Evolutionary conservation across 1,284 basidiomycete genomes (phyloP).

Genomic region (Ceratobasidium sp.): DNA sequence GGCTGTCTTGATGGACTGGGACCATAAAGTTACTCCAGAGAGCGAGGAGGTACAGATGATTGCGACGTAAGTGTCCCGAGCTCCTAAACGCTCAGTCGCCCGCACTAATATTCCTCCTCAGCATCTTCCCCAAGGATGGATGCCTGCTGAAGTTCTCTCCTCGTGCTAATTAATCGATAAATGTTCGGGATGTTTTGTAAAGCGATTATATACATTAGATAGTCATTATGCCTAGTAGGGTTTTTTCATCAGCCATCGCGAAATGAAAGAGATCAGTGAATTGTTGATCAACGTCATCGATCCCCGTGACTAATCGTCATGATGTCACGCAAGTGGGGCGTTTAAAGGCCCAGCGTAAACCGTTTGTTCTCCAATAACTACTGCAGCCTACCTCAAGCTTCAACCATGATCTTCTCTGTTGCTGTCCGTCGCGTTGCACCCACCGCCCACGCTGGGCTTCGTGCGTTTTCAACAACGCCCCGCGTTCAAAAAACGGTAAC

Average conservation of each 20-base stretch:
- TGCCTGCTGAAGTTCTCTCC: slow-evolving; percentile 80
- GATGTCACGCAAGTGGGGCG: slow-evolving; percentile 8
- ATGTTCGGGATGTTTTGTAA: slow-evolving; percentile 2
- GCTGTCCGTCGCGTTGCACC: slow-evolving; percentile 4
- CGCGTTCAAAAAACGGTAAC: slow-evolving; percentile 27
- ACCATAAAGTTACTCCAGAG: slow-evolving; percentile 81
- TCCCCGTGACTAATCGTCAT: background rate
- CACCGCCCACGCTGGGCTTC: slow-evolving; percentile 9
- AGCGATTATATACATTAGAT: slow-evolving; percentile 26
- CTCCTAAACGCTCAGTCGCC: background rate
- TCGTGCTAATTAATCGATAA: slow-evolving; percentile 50
- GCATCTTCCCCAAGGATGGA: slow-evolving; percentile 92
- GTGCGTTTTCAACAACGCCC: slow-evolving; percentile 36
- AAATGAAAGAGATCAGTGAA: slow-evolving; percentile 7
- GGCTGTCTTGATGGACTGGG: slow-evolving; percentile 81
- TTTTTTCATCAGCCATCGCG: background rate
- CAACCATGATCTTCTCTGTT: slow-evolving; percentile 14
- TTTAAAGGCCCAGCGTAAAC: background rate
- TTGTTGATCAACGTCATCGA: background rate
- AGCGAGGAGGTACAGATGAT: slow-evolving; percentile 89
- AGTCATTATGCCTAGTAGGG: background rate
- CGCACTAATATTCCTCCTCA: slow-evolving; percentile 47
- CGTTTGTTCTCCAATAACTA: background rate
- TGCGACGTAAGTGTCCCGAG: slow-evolving; percentile 62
- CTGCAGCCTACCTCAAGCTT: background rate